These are phyloP conservation scores for Trypanosoma avium DNA, from an alignment of 208 protist genomes.

Conservation along the genomic window DNA sequence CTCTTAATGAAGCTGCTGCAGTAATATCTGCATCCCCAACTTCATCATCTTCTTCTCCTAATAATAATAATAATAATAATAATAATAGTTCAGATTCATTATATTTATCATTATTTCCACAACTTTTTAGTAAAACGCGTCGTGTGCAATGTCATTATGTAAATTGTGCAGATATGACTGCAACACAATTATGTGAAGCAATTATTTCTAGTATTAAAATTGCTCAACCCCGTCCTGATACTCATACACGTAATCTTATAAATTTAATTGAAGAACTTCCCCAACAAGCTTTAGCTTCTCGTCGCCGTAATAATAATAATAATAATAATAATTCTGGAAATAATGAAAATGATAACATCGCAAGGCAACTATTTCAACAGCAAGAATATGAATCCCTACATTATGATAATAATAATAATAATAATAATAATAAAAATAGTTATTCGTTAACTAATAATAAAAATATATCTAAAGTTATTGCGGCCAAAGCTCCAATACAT, in stretches of 20 bases:
- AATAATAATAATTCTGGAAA: background rate
- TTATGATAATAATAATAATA: too few species aligned
- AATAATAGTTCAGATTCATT: too few species aligned
- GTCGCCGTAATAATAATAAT: background rate
- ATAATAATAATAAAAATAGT: too few species aligned
- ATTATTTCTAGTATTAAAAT: slow-evolving; percentile 42
- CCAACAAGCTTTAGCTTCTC: background rate
- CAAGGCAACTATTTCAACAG: background rate
- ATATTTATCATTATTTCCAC: too few species aligned
- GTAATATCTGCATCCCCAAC: background rate
- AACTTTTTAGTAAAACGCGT: background rate
- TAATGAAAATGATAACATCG: background rate
- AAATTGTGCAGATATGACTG: slow-evolving; percentile 75
- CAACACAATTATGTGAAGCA: slow-evolving; percentile 41
- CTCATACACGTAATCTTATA: slow-evolving; percentile 32
- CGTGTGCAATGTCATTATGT: slow-evolving; percentile 73
- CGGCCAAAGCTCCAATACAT: slow-evolving; percentile 35
- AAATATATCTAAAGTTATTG: too few species aligned
- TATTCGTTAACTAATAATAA: too few species aligned
- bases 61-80: too few species aligned
- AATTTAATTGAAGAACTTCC: slow-evolving; percentile 31
- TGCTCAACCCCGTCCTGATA: slow-evolving; percentile 36
- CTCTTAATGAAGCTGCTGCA: background rate
- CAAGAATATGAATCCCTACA: too few species aligned
- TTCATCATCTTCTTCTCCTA: too few species aligned